Percentiles rank a stretch among this genome's conserved stretches.
phyloP scores from a whole-genome alignment of 208 protist species.

The Leishmania major region DNA sequence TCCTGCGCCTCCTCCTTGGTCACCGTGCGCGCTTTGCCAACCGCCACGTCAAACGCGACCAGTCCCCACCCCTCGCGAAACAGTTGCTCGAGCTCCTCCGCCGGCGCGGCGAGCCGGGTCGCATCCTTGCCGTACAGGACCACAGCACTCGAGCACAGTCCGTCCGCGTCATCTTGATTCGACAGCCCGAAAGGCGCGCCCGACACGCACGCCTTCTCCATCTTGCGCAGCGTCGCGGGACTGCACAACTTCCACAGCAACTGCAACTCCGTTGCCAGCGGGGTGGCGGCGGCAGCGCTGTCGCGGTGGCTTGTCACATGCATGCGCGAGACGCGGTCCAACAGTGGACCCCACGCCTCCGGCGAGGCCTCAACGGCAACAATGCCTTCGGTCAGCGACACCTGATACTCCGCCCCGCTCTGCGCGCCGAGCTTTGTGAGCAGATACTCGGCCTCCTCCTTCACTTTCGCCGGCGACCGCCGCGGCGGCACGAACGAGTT shows the following conservation, averaged over 20 bases:
- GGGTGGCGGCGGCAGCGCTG: not conserved
- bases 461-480: constrained; percentile 30
- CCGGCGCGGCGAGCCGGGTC: constrained; percentile 22
- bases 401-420: constrained; percentile 35
- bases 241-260: constrained; percentile 72
- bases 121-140: constrained; percentile 63
- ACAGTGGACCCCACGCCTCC: constrained; percentile 30
- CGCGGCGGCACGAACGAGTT: constrained; percentile 22
- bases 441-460: constrained; percentile 37
- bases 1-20: constrained; percentile 49
- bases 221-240: constrained; percentile 39
- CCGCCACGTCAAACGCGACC: constrained; percentile 58
- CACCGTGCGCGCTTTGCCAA: constrained; percentile 47
- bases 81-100: constrained; percentile 19
- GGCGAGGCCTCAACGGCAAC: constrained; percentile 39
- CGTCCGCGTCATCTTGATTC: constrained; percentile 47
- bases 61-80: constrained; percentile 50
- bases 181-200: constrained; percentile 27
- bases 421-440: constrained; percentile 33
- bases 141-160: constrained; percentile 50
- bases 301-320: not conserved
- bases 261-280: constrained; percentile 27
- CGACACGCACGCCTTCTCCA: constrained; percentile 34
- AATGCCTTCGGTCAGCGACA: constrained; percentile 28
- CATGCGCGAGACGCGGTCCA: constrained; percentile 32